phyloP scores from a whole-genome alignment of 2,329 filamentous ascomycete species.

The Mycocentrospora acerina region DNA sequence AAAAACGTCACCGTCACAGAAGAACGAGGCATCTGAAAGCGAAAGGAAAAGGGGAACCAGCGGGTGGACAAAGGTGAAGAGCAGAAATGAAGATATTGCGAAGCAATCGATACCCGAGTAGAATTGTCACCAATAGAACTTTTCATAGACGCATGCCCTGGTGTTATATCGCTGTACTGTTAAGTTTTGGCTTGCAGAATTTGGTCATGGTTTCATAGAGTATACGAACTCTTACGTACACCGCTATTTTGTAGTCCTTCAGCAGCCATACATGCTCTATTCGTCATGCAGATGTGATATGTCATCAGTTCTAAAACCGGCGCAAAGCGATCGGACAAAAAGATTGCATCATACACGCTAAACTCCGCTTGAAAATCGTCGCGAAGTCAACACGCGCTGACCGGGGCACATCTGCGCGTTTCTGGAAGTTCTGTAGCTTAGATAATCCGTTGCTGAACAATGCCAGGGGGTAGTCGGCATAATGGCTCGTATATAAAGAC shows the following conservation, averaged over 20 bases:
- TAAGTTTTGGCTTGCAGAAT: too few species aligned
- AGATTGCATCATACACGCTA: conserved; percentile 36
- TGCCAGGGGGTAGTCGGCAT: conserved; percentile 9
- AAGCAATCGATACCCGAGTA: conserved; percentile 17
- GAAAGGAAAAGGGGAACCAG: conserved; percentile 38
- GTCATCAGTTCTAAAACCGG: conserved; percentile 30
- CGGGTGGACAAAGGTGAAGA: conserved; percentile 52
- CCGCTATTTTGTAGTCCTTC: conserved; percentile 1
- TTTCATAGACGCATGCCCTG: not conserved
- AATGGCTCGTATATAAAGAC: conserved; percentile 9
- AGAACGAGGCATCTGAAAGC: conserved; percentile 13
- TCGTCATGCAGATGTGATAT: conserved; percentile 17
- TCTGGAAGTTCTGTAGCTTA: conserved; percentile 5
- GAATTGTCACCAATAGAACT: not conserved
- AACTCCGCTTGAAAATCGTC: conserved; percentile 11
- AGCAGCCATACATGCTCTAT: too few species aligned
- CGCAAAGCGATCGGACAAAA: conserved; percentile 33
- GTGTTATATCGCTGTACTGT: too few species aligned
- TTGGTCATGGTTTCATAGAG: too few species aligned
- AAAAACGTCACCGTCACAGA: conserved; percentile 11
- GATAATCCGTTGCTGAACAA: conserved; percentile 31
- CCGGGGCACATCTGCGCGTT: conserved; percentile 12
- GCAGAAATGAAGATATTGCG: conserved; percentile 30
- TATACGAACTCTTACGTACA: conserved; percentile 10
- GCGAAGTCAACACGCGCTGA: conserved; percentile 21